A percentile compares a stretch with the other conserved stretches of the same genome.
phyloP scores from a whole-genome alignment of 1,139 yeast genomes.

The Candida sp. region DNA sequence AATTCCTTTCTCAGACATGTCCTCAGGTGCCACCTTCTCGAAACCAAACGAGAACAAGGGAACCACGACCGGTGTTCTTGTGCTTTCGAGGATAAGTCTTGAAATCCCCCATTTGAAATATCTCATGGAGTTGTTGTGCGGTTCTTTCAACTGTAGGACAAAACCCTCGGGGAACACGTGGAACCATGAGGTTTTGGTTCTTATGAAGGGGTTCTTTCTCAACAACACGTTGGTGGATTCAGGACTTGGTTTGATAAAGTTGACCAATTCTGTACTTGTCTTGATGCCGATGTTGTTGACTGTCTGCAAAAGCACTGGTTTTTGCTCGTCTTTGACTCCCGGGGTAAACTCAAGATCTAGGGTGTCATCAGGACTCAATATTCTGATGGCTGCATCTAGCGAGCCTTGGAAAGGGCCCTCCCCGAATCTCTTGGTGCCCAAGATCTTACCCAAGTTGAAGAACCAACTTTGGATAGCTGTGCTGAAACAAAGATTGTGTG shows the following conservation, averaged over 20 bases:
- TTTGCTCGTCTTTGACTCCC: constrained; percentile 30
- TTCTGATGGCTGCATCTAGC: constrained; percentile 84
- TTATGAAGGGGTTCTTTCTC: constrained; percentile 50
- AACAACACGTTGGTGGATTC: constrained; percentile 36
- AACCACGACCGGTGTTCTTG: constrained; percentile 84
- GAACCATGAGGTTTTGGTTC: constrained; percentile 82
- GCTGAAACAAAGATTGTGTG: constrained; percentile 87
- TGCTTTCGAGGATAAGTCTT: constrained; percentile 79
- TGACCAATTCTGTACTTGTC: constrained; percentile 21
- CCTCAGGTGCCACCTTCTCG: constrained; percentile 88
- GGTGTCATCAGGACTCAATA: constrained; percentile 82
- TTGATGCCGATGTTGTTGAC: constrained; percentile 20
- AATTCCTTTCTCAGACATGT: constrained; percentile 54
- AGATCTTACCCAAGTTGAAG: constrained; percentile 86
- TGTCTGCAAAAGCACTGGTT: constrained; percentile 38
- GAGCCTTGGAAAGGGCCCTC: constrained; percentile 93
- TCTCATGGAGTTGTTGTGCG: constrained; percentile 83
- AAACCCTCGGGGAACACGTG: constrained; percentile 97
- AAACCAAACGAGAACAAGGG: constrained; percentile 91
- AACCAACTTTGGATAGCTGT: constrained; percentile 57
- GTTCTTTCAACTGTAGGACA: constrained; percentile 84
- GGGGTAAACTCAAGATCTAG: constrained; percentile 55
- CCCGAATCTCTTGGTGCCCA: constrained; percentile 88
- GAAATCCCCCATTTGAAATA: constrained; percentile 98
- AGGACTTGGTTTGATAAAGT: constrained; percentile 31